Base-by-base conservation (phyloP, 1,284 basidiomycete species). In the Hemileia vastatrix region DNA sequence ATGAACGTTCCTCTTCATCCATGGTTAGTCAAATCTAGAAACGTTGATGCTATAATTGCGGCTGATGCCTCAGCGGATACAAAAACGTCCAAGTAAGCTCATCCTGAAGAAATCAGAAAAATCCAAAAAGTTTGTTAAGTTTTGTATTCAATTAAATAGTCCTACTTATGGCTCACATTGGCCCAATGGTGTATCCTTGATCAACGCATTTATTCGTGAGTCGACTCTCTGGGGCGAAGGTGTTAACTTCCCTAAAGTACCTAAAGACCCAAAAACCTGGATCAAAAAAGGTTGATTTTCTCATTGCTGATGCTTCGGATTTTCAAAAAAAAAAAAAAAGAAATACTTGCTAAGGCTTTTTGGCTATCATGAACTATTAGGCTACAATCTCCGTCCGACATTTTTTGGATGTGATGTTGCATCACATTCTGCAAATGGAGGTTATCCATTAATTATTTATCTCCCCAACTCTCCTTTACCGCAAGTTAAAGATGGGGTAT, bases 21-120 rank as follows among this genome's bases (percentile, higher is more conserved):
- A 3, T 72, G 86, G 6, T 79, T 88, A 60, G 83, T 86, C 48
- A 83, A 81, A 50, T 81, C 81, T 0, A 79, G 87, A 48, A 77
- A 70, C 0, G 59, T 88, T 27, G 87, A 89, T 71, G 79, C 85
- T 3, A 79, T 89, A 57, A 79, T 89, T n/a, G 84, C 83, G 1
- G 72, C 86, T 6, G 87, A 89, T 69, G 79, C 79, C 3, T 83
- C 82, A 61, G 79, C 82, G 64, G 82, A 84, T 66, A 62, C 74
- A 0, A 71, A 64, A 9, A 78, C 81, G 63, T 50, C 27, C 15
- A 3, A 5, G 19, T 50, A 24, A 52, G 23, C 40, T 49, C 23
- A 24, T 27, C 24, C 27, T 43, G 36, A 8, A n/a, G 36, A 43
- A n/a, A 43, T 43, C 36, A 6, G 15, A 43, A 43, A n/a, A 43